Base-by-base conservation (phyloP, 176 grass and related monocot species). In the Zea mays region DNA sequence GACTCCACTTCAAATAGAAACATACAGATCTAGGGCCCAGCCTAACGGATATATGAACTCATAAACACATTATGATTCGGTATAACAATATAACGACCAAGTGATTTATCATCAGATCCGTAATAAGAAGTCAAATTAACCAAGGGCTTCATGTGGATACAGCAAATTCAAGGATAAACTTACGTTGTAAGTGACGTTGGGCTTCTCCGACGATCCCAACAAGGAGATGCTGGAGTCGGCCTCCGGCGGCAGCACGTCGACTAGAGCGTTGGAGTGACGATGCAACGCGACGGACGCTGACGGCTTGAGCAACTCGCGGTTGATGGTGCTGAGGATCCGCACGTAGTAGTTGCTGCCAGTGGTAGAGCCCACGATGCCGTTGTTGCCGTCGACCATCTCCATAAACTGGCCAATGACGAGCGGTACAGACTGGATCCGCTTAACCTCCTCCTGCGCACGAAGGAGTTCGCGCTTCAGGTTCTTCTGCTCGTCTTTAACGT, bases 361-460 rank as follows among this genome's bases (percentile, higher is more conserved):
- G 71, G 95, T 97, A 43, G 95, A 97, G 46, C 95, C 95, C 1
- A 97, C 95, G 81, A 97, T 97, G 37, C 95, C 95, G 60, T 97
- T 94, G 77, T 97, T 97, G 65, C 90, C 87, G 85, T 97, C 95
- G 65, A 97, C 95, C 95, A 97, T 97, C 87, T 97, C 95, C 95
- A 97, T 97, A 74, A 97, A 97, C 89, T 97, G 95, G 73, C 95
- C 95, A 57, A 97, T 97, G 65, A 97, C 95, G 51, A 97, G 91
- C 4, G 95, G 91, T 11, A 97, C 95, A 12, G 95, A 97, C 82
- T 97, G 95, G 82, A 97, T 97, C 80, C 95, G 81, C 82, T 97
- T 97, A 11, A 97, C 95, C 82, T 97, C 94, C 88, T 97, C 95
- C 87, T 97, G 95, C 27, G 95, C 95, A 2, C 95, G 91, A 35